A percentile compares a stretch with the other conserved stretches of the same genome.
phyloP scores from a whole-genome alignment of 192 early-diverging fungal genomes.

The Rhizoclosmatium globosum region DNA sequence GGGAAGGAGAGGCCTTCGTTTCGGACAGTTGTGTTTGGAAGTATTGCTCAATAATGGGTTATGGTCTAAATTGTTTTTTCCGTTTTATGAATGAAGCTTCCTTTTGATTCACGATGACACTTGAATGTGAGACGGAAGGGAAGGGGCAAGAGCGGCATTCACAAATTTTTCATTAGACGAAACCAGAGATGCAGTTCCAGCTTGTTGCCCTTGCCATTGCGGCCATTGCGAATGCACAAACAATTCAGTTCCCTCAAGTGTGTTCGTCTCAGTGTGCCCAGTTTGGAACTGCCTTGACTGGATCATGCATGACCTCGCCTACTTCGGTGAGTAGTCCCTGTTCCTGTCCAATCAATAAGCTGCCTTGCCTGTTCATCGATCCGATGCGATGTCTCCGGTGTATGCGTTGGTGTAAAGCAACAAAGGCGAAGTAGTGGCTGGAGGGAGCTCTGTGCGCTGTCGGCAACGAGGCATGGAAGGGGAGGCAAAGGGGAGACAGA shows the following conservation, averaged over 20 bases:
- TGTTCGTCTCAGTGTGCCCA: constrained; percentile 4
- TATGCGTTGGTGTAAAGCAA: not conserved
- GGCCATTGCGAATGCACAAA: constrained; percentile 8
- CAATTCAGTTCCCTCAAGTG: constrained; percentile 27
- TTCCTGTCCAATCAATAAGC: not conserved
- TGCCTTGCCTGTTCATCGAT: not conserved
- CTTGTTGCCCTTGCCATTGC: not conserved
- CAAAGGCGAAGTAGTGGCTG: not conserved
- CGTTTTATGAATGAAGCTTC: not conserved
- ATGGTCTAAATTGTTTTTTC: not conserved
- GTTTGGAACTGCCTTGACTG: constrained; percentile 19
- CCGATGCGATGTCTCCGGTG: not conserved
- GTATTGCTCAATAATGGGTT: not conserved
- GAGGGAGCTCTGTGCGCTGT: not conserved
- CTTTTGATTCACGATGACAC: not conserved
- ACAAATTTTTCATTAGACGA: not conserved
- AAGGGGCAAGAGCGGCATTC: not conserved
- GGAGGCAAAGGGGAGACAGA: not conserved
- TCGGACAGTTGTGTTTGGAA: not conserved
- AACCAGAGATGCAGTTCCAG: constrained; percentile 1
- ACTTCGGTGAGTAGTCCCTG: constrained; percentile 18
- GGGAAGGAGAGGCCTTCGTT: not conserved
- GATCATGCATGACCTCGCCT: constrained; percentile 12
- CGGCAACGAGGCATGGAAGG: not conserved
- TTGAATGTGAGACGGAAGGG: not conserved